Evolutionary conservation across 2,329 filamentous ascomycete genomes (phyloP).

Genomic region (Alternaria viburni): DNA sequence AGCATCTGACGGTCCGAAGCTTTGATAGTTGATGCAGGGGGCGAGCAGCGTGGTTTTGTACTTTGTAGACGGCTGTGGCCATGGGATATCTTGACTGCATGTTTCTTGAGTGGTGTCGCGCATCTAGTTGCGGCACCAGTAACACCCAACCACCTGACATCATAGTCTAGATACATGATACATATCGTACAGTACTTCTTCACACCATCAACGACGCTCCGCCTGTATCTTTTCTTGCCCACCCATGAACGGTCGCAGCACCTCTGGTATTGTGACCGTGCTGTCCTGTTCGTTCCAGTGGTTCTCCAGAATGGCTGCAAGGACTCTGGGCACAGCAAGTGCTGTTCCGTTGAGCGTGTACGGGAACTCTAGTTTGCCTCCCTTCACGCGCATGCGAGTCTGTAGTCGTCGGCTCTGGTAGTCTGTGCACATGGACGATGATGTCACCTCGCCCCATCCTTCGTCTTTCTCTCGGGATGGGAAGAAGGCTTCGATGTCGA

Average conservation of each 20-base stretch:
- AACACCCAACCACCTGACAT: background rate
- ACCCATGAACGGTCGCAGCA: slow-evolving; percentile 84
- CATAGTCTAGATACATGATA: background rate
- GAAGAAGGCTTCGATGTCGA: slow-evolving; percentile 94
- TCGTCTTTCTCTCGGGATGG: slow-evolving; percentile 74
- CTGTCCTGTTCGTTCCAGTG: slow-evolving; percentile 77
- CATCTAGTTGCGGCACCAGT: background rate
- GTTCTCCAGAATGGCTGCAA: slow-evolving; percentile 89
- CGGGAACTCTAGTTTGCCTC: slow-evolving; percentile 71
- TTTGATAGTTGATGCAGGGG: slow-evolving; percentile 13
- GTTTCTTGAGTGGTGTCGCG: background rate
- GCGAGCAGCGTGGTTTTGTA: slow-evolving; percentile 7
- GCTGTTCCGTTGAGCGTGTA: slow-evolving; percentile 95
- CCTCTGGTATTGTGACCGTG: slow-evolving; percentile 77
- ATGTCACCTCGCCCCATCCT: slow-evolving; percentile 94
- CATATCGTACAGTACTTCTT: slow-evolving; percentile 2
- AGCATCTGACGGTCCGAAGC: slow-evolving; percentile 13
- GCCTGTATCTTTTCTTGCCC: slow-evolving; percentile 43
- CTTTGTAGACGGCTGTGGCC: slow-evolving; percentile 4
- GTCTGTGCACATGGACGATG: slow-evolving; percentile 88
- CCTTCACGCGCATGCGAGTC: slow-evolving; percentile 69
- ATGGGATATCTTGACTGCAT: background rate
- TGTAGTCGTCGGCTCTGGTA: slow-evolving; percentile 87
- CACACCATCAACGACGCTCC: slow-evolving; percentile 20
- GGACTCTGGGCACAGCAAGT: slow-evolving; percentile 84